These are phyloP conservation scores for Camptophora hylomeconis DNA, from an alignment of 2,329 filamentous ascomycete species.

Conservation along the genomic window DNA sequence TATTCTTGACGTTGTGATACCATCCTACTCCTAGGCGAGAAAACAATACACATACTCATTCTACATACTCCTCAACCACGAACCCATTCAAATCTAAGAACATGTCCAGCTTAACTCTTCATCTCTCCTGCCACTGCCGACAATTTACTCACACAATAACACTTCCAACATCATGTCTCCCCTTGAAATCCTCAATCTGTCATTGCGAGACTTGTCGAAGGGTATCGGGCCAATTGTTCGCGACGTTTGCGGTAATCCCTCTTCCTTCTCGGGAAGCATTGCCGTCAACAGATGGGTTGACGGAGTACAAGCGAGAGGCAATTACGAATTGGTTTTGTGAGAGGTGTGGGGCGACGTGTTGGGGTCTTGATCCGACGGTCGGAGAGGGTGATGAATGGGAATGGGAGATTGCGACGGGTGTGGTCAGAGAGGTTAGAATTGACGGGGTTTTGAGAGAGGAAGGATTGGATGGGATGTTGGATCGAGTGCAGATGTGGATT, in stretches of 20 bases:
- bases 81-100: no score
- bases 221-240: conserved; percentile 31
- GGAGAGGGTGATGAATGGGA: conserved; percentile 4
- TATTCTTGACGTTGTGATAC: no score
- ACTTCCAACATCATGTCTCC: conserved; percentile 7
- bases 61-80: no score
- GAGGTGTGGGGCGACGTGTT: conserved; percentile 9
- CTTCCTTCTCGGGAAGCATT: no score
- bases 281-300: conserved; percentile 2
- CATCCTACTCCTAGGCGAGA: no score
- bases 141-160: conserved; percentile 5
- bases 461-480: conserved; percentile 6
- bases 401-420: conserved; percentile 12
- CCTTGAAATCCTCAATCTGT: conserved; percentile 29
- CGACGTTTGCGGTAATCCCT: conserved; percentile 14
- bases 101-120: no score
- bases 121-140: conserved; percentile 12
- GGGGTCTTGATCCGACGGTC: conserved; percentile 7
- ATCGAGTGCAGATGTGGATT: conserved; percentile 12
- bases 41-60: no score
- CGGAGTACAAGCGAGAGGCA: conserved; percentile 2
- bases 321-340: conserved; percentile 10
- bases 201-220: conserved; percentile 41
- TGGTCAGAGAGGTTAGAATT: no score
- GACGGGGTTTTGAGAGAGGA: conserved; percentile 2